A percentile compares a stretch with the other conserved stretches of the same genome.
phyloP scores from a whole-genome alignment of 1,284 basidiomycete species.

The Microbotryum silenes-acaulis region DNA sequence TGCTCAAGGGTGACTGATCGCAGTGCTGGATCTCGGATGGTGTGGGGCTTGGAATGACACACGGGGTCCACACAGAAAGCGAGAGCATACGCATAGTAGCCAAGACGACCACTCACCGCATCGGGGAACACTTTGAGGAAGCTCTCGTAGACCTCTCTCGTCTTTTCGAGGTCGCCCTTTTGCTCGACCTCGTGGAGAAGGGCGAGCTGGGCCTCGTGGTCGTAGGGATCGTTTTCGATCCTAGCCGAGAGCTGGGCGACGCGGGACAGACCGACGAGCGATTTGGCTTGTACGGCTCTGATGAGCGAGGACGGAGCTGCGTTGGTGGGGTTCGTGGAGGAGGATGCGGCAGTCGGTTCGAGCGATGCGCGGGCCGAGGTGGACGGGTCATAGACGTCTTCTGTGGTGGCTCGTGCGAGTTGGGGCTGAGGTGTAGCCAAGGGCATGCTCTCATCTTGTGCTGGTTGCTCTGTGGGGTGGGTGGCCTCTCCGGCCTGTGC shows the following conservation, averaged over 20 bases:
- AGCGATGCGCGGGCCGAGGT: too few species aligned
- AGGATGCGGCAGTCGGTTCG: too few species aligned
- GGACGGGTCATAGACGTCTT: too few species aligned
- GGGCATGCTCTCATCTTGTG: too few species aligned
- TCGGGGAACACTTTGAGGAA: conserved; percentile 69
- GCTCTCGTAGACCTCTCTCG: conserved; percentile 63
- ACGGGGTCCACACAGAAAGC: conserved; percentile 45
- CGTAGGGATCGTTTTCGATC: conserved; percentile 50
- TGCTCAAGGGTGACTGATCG: background rate
- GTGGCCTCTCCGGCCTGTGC: too few species aligned
- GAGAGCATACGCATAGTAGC: conserved; percentile 6
- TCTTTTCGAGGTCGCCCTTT: conserved; percentile 58
- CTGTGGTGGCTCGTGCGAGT: too few species aligned
- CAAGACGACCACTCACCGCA: conserved; percentile 50
- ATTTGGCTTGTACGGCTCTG: too few species aligned
- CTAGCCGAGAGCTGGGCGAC: conserved; percentile 35
- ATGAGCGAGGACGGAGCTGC: too few species aligned
- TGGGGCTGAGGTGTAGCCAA: too few species aligned
- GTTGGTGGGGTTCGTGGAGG: too few species aligned
- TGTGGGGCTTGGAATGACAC: conserved; percentile 42
- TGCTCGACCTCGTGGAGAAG: conserved; percentile 59
- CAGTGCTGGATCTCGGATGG: background rate
- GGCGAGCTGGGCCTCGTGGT: conserved; percentile 60
- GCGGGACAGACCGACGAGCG: conserved; percentile 23
- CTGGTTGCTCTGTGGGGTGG: too few species aligned